A percentile compares a stretch with the other conserved stretches of the same genome.
Evolutionary conservation across 352 stramenopile species (phyloP).

Genomic region (Globisporangium echinulatum): DNA sequence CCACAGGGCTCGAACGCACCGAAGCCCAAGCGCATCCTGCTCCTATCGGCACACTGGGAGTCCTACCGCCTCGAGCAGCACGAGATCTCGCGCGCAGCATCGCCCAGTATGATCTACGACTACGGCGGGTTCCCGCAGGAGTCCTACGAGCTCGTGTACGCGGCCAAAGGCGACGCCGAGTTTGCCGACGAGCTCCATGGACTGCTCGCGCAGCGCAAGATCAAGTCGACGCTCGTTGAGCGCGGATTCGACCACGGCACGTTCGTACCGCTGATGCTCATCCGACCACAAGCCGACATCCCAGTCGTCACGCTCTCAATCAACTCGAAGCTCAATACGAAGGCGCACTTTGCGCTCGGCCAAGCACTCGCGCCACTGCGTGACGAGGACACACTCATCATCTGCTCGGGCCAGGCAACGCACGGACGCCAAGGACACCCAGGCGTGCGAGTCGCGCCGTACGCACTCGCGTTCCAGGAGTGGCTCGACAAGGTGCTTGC

Average conservation of each 20-base stretch:
- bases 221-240: constrained; percentile 36
- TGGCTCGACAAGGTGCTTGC: constrained; percentile 36
- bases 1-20: constrained; percentile 16
- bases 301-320: constrained; percentile 84
- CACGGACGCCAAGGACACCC: constrained; percentile 16
- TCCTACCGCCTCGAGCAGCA: constrained; percentile 32
- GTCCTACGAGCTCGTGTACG: constrained; percentile 78
- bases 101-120: constrained; percentile 76
- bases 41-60: constrained; percentile 88
- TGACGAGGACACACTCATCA: constrained; percentile 71
- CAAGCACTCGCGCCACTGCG: constrained; percentile 51
- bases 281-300: constrained; percentile 78
- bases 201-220: constrained; percentile 47
- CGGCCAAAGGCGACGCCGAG: constrained; percentile 48
- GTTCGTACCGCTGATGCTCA: constrained; percentile 85
- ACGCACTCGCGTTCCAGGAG: constrained; percentile 29
- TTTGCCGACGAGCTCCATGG: constrained; percentile 61
- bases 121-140: constrained; percentile 85
- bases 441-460: constrained; percentile 3
- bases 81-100: constrained; percentile 47
- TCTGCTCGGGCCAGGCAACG: constrained; percentile 71
- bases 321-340: constrained; percentile 41
- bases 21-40: constrained; percentile 60
- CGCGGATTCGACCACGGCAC: constrained; percentile 87
- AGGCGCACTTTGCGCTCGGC: constrained; percentile 61